Evolutionary conservation across 768 basidiomycete genomes (phyloP), one percentile per base, ranked within the genome.

Genomic region (Clathrus columnatus): DNA sequence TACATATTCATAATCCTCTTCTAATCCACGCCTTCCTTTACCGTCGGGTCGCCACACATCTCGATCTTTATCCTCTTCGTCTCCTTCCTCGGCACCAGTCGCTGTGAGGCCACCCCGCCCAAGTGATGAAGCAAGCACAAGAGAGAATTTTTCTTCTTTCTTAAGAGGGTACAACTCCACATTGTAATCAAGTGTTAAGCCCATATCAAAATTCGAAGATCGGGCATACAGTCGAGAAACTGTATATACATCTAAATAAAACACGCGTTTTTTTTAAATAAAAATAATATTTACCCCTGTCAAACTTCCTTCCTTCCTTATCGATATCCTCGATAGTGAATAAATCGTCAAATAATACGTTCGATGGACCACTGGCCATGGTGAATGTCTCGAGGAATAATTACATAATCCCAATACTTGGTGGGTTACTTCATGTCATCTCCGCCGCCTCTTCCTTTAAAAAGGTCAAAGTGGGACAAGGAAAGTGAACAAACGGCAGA

Each of bases 1-100:
- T 61, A 99, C 95, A 74, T 98, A 99, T 65, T 97, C 94, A 64
- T 92, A 99, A 61, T 98, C 93, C 57, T 92, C 87, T 60, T 97
- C 95, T 24, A 99, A 68, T 10, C 84, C 94, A 66, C 80, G 77
- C 61, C 76, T 78, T 14, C 80, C 90, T 70, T 84, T 92, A 32
- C 84, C 85, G 65, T 90, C 89, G 50, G 90, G 90, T 64, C 90
- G 72, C 90, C 90, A 92, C 17, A 85, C 79, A 65, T 87, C 78
- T 54, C 83, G 72, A 61, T 89, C 87, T 67, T 88, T 83, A 63
- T 88, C 87, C 42, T 82, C 82, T 8, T 78, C 80, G 1, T 70
- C 69, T 42, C 73, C 76, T 52, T 82, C 87, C 52, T 75, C 68
- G 58, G 72, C 74, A 67, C 73, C 63, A 36, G 72, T 71, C 11